Conservation (phyloP, 345 rosid species). For the Streptanthus diversifolius region DNA sequence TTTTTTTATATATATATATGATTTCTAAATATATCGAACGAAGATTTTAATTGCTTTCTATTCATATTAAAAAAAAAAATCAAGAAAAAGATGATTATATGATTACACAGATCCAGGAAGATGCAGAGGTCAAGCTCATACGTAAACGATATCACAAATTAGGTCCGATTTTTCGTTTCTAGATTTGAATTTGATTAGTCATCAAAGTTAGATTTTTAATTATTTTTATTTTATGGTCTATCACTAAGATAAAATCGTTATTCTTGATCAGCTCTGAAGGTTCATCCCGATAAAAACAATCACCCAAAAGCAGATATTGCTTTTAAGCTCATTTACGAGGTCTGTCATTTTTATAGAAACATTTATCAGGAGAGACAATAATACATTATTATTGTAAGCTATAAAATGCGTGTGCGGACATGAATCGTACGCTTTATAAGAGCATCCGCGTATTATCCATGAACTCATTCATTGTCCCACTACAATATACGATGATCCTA, state of each 20-base stretch:
- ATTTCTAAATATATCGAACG: neutral
- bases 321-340: conserved; percentile 91
- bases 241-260: neutral
- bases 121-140: conserved; percentile 53
- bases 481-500: neutral
- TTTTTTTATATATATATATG: neutral
- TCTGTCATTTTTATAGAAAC: conserved; percentile 30
- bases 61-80: neutral
- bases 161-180: conserved; percentile 42
- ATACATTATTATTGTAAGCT: neutral
- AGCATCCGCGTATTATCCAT: conserved; percentile 3
- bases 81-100: neutral
- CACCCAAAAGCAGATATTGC: conserved; percentile 86
- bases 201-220: neutral
- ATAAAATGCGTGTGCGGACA: conserved; percentile 1
- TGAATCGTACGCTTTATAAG: neutral
- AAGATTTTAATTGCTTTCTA: neutral
- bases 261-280: conserved; percentile 60
- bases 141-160: conserved; percentile 67
- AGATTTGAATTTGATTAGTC: neutral
- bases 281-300: conserved; percentile 91
- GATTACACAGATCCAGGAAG: conserved; percentile 61
- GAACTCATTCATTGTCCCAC: conserved; percentile 1
- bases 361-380: neutral
- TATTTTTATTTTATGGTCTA: neutral